A percentile compares a stretch with the other conserved stretches of the same genome.
Conservation (phyloP, 495 filamentous ascomycete species). For the Glutinoglossum americanum region DNA sequence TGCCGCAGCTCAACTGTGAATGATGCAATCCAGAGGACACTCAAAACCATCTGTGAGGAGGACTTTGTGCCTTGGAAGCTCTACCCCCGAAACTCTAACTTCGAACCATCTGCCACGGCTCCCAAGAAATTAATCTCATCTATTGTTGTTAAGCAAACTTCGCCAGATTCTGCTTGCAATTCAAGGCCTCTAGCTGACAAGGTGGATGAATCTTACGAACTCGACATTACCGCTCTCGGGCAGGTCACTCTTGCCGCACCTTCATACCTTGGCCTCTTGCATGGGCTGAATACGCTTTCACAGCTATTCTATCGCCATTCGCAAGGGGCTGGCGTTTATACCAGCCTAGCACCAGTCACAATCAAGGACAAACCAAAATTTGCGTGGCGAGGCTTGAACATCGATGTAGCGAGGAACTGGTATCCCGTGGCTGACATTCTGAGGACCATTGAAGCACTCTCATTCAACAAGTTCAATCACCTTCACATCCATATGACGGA, state of each 20-base stretch:
- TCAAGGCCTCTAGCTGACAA: conserved; percentile 36
- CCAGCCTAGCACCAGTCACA: conserved; percentile 36
- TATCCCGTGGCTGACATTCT: conserved; percentile 39
- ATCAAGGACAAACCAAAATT: conserved; percentile 48
- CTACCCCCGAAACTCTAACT: conserved; percentile 31
- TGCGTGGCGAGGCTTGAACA: conserved; percentile 48
- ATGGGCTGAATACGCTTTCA: conserved; percentile 44
- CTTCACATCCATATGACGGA: conserved; percentile 65
- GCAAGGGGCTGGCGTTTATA: conserved; percentile 32
- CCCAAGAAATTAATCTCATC: conserved; percentile 27
- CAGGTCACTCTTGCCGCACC: conserved; percentile 34
- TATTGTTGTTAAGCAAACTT: conserved; percentile 37
- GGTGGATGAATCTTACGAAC: conserved; percentile 51
- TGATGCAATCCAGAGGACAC: conserved; percentile 22
- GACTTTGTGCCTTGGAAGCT: conserved; percentile 61
- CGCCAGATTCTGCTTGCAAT: conserved; percentile 26
- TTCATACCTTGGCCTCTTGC: conserved; percentile 42
- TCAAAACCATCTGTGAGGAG: conserved; percentile 31
- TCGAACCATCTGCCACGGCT: conserved; percentile 31
- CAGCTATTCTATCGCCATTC: conserved; percentile 59
- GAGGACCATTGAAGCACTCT: conserved; percentile 46
- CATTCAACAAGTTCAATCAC: conserved; percentile 60
- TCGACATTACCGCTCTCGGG: conserved; percentile 31
- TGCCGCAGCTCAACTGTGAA: conserved; percentile 11
- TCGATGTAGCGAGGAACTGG: conserved; percentile 49